Evolutionary conservation across 2,329 filamentous ascomycete genomes (phyloP).

Genomic region (Colletotrichum horii): DNA sequence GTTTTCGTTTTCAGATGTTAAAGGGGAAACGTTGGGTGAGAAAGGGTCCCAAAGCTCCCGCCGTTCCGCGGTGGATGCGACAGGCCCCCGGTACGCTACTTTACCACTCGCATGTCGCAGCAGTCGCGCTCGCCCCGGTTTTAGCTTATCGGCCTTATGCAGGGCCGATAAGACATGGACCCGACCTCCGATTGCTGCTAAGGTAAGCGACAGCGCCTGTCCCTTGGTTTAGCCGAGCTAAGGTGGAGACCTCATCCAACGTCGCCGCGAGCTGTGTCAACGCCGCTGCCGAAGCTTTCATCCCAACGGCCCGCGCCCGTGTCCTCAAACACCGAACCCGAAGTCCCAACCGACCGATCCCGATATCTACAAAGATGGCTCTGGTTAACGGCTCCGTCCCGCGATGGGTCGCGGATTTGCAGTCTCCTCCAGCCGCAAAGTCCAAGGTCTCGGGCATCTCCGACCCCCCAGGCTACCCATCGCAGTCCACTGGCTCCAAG

Average conservation of each 20-base stretch:
- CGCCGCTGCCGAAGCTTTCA: neutral
- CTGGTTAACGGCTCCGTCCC: slow-evolving; percentile 52
- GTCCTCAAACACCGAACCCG: neutral
- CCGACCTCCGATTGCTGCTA: neutral
- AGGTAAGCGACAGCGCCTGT: slow-evolving; percentile 11
- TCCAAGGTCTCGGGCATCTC: slow-evolving; percentile 72
- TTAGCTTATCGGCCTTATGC: slow-evolving; percentile 8
- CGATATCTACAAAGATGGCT: slow-evolving; percentile 1
- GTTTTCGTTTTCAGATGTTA: slow-evolving; percentile 6
- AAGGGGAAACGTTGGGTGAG: slow-evolving; percentile 15
- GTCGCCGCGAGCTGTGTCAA: neutral
- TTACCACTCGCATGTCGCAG: neutral
- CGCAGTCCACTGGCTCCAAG: slow-evolving; percentile 61
- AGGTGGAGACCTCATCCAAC: slow-evolving; percentile 4
- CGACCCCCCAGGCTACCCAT: slow-evolving; percentile 85
- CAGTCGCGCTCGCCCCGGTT: neutral
- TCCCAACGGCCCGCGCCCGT: neutral
- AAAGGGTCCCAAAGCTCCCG: neutral
- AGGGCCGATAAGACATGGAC: neutral
- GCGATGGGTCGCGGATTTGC: slow-evolving; percentile 84
- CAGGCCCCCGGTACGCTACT: neutral
- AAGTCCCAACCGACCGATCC: neutral
- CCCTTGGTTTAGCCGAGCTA: neutral
- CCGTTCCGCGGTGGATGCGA: slow-evolving; percentile 19
- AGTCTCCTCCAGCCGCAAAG: slow-evolving; percentile 69